These are phyloP conservation scores for Termitomyces sp. DNA, from an alignment of 1,284 basidiomycete species.

Conservation along the genomic window DNA sequence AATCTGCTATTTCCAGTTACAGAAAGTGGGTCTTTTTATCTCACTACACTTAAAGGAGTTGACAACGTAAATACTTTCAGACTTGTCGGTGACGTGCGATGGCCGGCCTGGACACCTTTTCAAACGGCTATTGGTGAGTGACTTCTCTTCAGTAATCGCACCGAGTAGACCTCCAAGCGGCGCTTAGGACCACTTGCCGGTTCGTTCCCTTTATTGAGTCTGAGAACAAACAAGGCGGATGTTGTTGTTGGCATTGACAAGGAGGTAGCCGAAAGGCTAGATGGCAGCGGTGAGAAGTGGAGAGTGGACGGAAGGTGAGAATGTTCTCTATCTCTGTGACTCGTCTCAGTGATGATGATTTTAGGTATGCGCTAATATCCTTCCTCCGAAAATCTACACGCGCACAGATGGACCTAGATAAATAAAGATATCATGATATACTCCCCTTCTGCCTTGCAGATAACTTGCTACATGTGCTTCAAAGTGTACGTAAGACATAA, in stretches of 20 bases:
- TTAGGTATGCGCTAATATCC: conserved; percentile 45
- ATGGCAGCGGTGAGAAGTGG: conserved; percentile 72
- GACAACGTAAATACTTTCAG: conserved; percentile 35
- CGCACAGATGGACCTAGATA: too few species aligned
- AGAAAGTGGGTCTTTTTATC: conserved; percentile 56
- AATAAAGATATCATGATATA: neutral
- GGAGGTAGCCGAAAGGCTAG: conserved; percentile 62
- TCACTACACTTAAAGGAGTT: neutral
- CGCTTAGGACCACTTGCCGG: conserved; percentile 70
- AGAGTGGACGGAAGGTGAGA: conserved; percentile 75
- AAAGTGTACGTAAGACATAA: neutral
- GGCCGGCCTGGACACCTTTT: conserved; percentile 84
- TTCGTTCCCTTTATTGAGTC: conserved; percentile 74
- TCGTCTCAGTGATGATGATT: neutral
- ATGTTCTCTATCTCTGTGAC: neutral
- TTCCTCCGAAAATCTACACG: conserved; percentile 27
- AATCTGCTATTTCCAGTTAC: conserved; percentile 46
- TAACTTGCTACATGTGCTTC: neutral
- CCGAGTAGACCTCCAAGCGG: neutral
- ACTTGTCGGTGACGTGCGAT: conserved; percentile 84
- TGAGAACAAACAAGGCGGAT: conserved; percentile 96
- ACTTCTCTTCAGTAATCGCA: neutral
- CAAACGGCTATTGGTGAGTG: conserved; percentile 67
- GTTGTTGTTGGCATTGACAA: conserved; percentile 79
- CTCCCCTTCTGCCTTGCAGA: neutral